A percentile compares a stretch with the other conserved stretches of the same genome.
Evolutionary conservation across 2,329 filamentous ascomycete genomes (phyloP).

Genomic region (Microdochium nivale): DNA sequence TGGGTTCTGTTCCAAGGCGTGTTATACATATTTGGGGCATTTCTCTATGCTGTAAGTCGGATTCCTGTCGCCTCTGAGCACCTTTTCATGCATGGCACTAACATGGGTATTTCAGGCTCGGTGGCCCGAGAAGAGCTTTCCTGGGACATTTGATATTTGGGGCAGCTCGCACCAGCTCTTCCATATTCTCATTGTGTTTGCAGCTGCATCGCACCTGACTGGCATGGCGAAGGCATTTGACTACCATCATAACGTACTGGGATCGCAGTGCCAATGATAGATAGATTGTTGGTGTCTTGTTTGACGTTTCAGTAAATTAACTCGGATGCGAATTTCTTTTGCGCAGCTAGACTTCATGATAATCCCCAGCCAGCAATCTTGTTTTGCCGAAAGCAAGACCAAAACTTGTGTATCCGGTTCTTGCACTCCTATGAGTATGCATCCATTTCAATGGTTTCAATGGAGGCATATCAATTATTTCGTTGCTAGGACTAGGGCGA

Average conservation of each 20-base stretch:
- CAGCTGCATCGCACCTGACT: constrained; percentile 71
- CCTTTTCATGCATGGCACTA: constrained; percentile 7
- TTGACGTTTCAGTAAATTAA: too few species aligned
- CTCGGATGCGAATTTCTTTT: too few species aligned
- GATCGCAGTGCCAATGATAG: constrained; percentile 9
- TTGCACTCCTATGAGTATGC: too few species aligned
- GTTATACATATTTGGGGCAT: constrained; percentile 79
- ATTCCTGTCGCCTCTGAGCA: neutral
- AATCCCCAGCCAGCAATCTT: too few species aligned
- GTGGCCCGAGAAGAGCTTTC: constrained; percentile 72
- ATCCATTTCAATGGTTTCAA: too few species aligned
- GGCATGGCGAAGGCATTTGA: constrained; percentile 82
- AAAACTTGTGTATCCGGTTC: too few species aligned
- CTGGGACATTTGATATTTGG: constrained; percentile 80
- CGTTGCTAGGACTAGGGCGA: too few species aligned
- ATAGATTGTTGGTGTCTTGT: neutral
- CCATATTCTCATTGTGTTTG: constrained; percentile 78
- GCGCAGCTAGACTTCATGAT: too few species aligned
- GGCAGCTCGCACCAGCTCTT: constrained; percentile 96
- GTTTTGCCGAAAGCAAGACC: too few species aligned
- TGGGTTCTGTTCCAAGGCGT: constrained; percentile 75
- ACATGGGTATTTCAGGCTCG: constrained; percentile 47
- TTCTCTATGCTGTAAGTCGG: constrained; percentile 67
- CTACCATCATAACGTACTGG: constrained; percentile 60
- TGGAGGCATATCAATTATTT: too few species aligned